Base-by-base conservation (phyloP, 176 grass and related monocot genomes). In the Rhynchospora tenuis region DNA sequence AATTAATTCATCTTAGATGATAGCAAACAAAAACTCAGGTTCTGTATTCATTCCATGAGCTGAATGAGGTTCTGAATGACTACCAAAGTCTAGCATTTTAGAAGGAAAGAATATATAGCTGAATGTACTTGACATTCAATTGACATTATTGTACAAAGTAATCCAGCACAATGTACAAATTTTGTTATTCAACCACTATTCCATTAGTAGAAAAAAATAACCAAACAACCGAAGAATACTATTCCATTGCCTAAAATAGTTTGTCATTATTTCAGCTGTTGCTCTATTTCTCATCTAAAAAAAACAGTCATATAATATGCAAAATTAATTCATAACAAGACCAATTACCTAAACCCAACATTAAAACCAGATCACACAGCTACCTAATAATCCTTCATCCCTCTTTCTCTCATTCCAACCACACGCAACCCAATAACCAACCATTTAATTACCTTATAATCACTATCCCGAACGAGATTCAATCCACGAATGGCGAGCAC, bases 391-490 rank as follows among this genome's bases (percentile, higher is more conserved):
- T 71, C 17, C 12, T 7, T 46, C 42, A 14, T 58, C n/a, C 58
- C 23, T 48, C 17, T n/a, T 38, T 45, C 17, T 38, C 43, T 48
- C 42, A 48, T 73, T 24, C 10, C 43, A n/a, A 79, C 26, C 1
- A 55, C 72, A 50, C 2, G 9, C 20, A 33, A 22, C 7, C 14
- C n/a, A n/a, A n/a, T n/a, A 42, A 59, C 59, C 4, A 59, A 59
- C 2, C 1, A 42, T 42, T 80, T 4, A 29, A 64, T 66, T 46
- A 94, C 92, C 93, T 96, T 86, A 88, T 99, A 99, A 87, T 99
- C 97, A 64, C 91, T 90, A 87, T 99, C 86, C 60, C 93, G 97
- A 69, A 86, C 83, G 86, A 99, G 97, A 89, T 99, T 99, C 85
- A 99, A 93, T 9, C 97, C 97, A 17, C 97, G 91, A 5, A 99